Evolutionary conservation across 106 monocot species (phyloP).

Genomic region (Agapanthus africanus): DNA sequence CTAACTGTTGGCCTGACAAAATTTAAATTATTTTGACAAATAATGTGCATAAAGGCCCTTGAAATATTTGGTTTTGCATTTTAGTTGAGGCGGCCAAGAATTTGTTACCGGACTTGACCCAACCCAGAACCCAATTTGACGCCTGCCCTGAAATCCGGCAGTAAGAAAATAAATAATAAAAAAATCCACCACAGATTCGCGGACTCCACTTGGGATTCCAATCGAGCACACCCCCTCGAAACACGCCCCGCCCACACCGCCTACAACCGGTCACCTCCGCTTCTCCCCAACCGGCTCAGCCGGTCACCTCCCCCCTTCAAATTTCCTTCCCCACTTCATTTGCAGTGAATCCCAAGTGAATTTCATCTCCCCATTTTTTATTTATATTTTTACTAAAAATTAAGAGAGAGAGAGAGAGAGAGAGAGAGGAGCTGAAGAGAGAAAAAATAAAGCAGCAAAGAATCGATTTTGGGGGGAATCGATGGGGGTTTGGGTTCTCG

Average conservation of each 20-base stretch:
- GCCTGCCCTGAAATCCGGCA: background rate
- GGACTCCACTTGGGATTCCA: slow-evolving; percentile 36
- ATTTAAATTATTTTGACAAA: background rate
- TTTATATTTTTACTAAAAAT: too few species aligned
- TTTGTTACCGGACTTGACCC: slow-evolving; percentile 11
- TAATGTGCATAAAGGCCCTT: background rate
- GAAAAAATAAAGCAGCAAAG: background rate
- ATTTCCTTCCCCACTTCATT: slow-evolving; percentile 13
- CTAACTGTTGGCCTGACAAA: too few species aligned
- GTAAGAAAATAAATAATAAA: background rate
- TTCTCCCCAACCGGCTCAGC: slow-evolving; percentile 8
- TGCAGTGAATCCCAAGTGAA: slow-evolving; percentile 26
- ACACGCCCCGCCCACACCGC: background rate
- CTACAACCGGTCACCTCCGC: background rate
- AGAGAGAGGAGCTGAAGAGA: background rate
- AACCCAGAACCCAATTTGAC: slow-evolving; percentile 20
- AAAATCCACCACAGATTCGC: slow-evolving; percentile 13
- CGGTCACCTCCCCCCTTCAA: slow-evolving; percentile 13
- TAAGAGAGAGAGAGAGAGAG: too few species aligned
- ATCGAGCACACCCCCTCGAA: slow-evolving; percentile 11
- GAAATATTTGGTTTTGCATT: background rate
- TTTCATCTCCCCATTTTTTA: background rate
- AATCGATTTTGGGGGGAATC: background rate
- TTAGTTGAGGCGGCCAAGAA: background rate
- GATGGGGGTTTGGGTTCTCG: background rate